Percentiles rank a stretch among this genome's conserved stretches.
phyloP scores from a whole-genome alignment of 2,329 filamentous ascomycete species.

The Diaporthe velutina region DNA sequence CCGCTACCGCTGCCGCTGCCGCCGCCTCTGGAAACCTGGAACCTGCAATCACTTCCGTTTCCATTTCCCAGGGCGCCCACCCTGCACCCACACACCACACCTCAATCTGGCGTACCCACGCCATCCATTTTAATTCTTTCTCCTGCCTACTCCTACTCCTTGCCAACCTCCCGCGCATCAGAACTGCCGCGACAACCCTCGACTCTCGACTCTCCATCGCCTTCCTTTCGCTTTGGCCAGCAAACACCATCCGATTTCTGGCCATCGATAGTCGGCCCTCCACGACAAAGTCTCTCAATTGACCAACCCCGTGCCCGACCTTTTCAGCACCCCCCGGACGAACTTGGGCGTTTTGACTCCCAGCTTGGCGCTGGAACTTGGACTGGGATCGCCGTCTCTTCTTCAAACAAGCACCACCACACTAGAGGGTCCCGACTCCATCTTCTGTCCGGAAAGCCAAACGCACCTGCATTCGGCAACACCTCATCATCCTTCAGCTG shows the following conservation, averaged over 20 bases:
- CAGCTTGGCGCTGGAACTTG: conserved; percentile 35
- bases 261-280: conserved; percentile 9
- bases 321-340: not conserved
- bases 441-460: conserved; percentile 19
- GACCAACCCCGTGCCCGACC: conserved; percentile 5
- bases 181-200: conserved; percentile 34
- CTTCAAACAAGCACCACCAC: conserved; percentile 32
- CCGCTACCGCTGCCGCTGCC: conserved; percentile 16
- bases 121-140: conserved; percentile 37
- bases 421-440: conserved; percentile 6
- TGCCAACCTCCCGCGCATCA: conserved; percentile 30
- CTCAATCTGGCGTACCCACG: conserved; percentile 35
- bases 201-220: conserved; percentile 32
- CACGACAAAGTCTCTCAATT: conserved; percentile 17
- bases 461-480: conserved; percentile 7
- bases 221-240: conserved; percentile 11
- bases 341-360: conserved; percentile 24
- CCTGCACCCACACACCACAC: conserved; percentile 33
- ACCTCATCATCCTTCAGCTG: conserved; percentile 34
- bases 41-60: conserved; percentile 36
- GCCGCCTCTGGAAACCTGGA: conserved; percentile 33
- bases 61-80: conserved; percentile 34
- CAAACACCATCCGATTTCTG: conserved; percentile 20
- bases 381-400: conserved; percentile 29
- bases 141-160: conserved; percentile 36